Evolutionary conservation across 176 grass and related monocot species (phyloP), one percentile per base, ranked within the genome.

Genomic region (Zoysia japonica): DNA sequence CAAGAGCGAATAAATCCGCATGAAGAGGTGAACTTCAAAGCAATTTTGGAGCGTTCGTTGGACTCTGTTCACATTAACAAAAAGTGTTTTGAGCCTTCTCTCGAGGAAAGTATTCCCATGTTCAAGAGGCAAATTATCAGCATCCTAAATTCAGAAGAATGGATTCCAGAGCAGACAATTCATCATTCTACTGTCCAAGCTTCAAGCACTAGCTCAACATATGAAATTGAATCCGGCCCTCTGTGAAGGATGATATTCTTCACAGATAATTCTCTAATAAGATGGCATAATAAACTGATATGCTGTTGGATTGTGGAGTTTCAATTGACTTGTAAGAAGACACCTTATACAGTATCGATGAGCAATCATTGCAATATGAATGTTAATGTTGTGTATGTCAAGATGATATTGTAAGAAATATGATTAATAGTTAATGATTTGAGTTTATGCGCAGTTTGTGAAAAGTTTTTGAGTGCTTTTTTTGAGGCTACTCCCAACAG

Each of bases 21-120:
- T 67, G 90, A 90, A 9, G 92, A 47, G 69, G 86, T 88, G 79
- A 90, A 86, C 17, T 96, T 88, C 63, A 92, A 90, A 66, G 2
- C 2, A 1, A 54, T 90, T 47, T 47, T 96, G 79, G 93, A 92
- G 44, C 72, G 71, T 28, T 67, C 46, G 63, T 78, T 92, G 70
- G 35, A 74, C 8, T 0, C 86, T 17, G 12, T 96, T 49, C 85
- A 90, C 70, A 40, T 82, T 8, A 62, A 81, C 76, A 67, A 28
- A n/a, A n/a, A n/a, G 11, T 77, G 3, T 70, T 52, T 89, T 61
- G 81, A 87, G n/a, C 51, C 46, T 81, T 9, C 16, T 61, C 14
- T 88, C 42, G 90, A 80, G 68, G 85, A 92, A 9, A 90, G 68
- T 80, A 11, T 90, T 57, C 53, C 87, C 72, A 0, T 9, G 13